Evolutionary conservation across 108 stramenopile genomes (phyloP).

Genomic region (Mediolabrus comicus): DNA sequence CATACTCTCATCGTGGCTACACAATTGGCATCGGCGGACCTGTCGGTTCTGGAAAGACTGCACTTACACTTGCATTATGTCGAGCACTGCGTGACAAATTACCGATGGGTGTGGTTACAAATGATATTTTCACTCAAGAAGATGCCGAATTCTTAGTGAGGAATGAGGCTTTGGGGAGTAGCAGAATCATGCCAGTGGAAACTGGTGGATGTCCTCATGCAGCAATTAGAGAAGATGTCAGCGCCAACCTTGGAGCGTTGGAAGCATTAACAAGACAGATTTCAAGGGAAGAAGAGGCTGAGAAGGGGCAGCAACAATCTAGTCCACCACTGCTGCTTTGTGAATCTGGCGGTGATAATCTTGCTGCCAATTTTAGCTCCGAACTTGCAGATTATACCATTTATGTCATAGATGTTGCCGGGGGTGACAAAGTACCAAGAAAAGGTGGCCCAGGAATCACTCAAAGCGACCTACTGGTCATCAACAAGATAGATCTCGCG

Average conservation of each 20-base stretch:
- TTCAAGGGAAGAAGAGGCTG: constrained; percentile 11
- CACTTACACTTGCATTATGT: constrained; percentile 79
- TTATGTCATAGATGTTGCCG: constrained; percentile 99
- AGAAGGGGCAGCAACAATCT: neutral
- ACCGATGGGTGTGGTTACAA: constrained; percentile 86
- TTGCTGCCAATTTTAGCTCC: constrained; percentile 93
- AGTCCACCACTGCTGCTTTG: constrained; percentile 76
- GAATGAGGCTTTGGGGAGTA: constrained; percentile 69
- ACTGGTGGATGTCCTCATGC: constrained; percentile 99
- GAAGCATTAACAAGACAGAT: constrained; percentile 85
- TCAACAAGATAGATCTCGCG: constrained; percentile 98
- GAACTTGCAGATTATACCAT: constrained; percentile 97
- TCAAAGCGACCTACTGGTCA: constrained; percentile 92
- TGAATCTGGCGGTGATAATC: constrained; percentile 98
- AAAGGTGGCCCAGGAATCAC: constrained; percentile 99
- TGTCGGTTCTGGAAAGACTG: constrained; percentile 89
- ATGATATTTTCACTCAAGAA: constrained; percentile 99
- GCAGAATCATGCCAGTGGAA: constrained; percentile 91
- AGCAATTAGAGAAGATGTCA: constrained; percentile 95
- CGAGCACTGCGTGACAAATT: constrained; percentile 49
- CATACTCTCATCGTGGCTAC: constrained; percentile 68
- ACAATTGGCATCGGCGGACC: constrained; percentile 95
- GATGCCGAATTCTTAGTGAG: constrained; percentile 94
- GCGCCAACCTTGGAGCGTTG: constrained; percentile 91
- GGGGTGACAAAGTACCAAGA: constrained; percentile 97